Conservation (phyloP, 164 flowering plant genomes). For the Echeveria elegans region DNA sequence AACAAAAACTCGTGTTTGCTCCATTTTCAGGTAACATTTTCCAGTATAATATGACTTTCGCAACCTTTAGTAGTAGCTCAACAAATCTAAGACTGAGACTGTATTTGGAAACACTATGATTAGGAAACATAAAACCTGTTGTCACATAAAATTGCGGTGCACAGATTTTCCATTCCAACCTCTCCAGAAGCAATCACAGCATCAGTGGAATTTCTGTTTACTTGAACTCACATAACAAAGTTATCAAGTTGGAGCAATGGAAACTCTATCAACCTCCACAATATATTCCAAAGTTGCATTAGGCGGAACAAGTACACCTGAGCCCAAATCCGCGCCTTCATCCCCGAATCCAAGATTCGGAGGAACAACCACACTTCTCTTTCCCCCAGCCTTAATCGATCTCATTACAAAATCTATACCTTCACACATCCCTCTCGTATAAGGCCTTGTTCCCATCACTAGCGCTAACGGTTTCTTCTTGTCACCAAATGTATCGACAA, state of each 20-base stretch:
- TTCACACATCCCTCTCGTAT: constrained; percentile 82
- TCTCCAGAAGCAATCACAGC: too few species aligned
- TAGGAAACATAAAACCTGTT: too few species aligned
- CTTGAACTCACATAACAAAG: background rate
- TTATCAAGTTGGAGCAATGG: constrained; percentile 65
- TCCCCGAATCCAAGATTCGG: constrained; percentile 68
- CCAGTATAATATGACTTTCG: too few species aligned
- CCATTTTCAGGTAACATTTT: too few species aligned
- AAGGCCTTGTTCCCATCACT: constrained; percentile 88
- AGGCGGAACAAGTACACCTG: constrained; percentile 64
- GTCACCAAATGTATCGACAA: constrained; percentile 61
- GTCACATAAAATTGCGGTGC: too few species aligned
- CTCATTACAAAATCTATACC: constrained; percentile 68
- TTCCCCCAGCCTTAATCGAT: constrained; percentile 80
- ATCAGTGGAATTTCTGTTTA: too few species aligned
- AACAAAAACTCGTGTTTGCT: too few species aligned
- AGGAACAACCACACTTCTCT: constrained; percentile 67
- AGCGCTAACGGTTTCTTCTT: constrained; percentile 61
- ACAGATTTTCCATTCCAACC: too few species aligned
- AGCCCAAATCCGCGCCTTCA: constrained; percentile 67
- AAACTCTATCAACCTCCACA: constrained; percentile 72
- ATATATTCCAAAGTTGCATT: constrained; percentile 63
- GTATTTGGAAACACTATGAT: too few species aligned
- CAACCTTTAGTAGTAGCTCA: too few species aligned
- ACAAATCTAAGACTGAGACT: too few species aligned